Percentiles rank a stretch among this genome's conserved stretches.
Evolutionary conservation across 768 basidiomycete genomes (phyloP).

Genomic region (Galerina sulciceps): DNA sequence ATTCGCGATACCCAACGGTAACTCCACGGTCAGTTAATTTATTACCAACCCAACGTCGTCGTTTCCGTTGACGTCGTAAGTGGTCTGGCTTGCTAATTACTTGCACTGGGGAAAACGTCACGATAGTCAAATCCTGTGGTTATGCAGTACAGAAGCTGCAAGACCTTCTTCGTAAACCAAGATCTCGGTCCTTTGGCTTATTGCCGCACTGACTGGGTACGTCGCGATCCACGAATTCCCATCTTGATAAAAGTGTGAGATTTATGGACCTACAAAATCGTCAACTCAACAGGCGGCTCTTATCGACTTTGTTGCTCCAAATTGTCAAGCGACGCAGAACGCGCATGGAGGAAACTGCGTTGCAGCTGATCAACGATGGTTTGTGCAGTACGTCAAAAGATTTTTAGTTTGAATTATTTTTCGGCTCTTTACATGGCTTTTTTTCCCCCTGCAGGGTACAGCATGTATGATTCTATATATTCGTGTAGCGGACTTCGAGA

Average conservation of each 20-base stretch:
- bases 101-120: neutral
- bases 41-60: neutral
- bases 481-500: neutral
- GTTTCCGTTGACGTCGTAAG: too few species aligned
- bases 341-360: constrained; percentile 56
- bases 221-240: constrained; percentile 3
- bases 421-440: neutral
- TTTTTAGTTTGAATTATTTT: neutral
- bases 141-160: constrained; percentile 46
- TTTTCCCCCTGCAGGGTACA: constrained; percentile 9
- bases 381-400: constrained; percentile 45
- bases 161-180: constrained; percentile 55
- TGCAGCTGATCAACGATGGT: constrained; percentile 49
- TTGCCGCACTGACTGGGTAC: constrained; percentile 52
- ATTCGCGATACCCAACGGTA: constrained; percentile 31
- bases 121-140: constrained; percentile 38
- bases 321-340: constrained; percentile 52
- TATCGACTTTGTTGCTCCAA: constrained; percentile 45
- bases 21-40: constrained; percentile 26
- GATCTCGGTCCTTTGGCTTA: constrained; percentile 41
- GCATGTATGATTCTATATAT: neutral
- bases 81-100: neutral
- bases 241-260: too few species aligned
- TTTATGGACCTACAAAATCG: neutral
- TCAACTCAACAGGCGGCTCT: constrained; percentile 35